A percentile compares a stretch with the other conserved stretches of the same genome.
Conservation (phyloP, 371 early-diverging fungal genomes). For the Mucor circinelloides region DNA sequence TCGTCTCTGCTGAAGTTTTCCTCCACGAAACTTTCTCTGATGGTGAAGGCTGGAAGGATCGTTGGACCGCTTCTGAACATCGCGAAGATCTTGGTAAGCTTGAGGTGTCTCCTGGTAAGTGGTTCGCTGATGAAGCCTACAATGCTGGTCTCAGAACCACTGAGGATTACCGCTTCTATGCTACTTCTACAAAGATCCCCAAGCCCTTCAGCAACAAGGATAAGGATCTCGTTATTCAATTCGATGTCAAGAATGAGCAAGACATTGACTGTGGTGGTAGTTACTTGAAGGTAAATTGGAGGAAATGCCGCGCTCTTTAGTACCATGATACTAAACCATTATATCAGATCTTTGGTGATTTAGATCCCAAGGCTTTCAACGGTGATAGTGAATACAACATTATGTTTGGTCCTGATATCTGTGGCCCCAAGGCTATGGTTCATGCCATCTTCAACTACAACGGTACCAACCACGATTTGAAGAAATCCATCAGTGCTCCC, state of each 20-base stretch:
- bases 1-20: constrained; percentile 77
- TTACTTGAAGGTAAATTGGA: constrained; percentile 81
- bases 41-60: constrained; percentile 63
- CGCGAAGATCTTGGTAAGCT: constrained; percentile 79
- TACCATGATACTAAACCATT: not conserved
- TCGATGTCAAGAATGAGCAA: constrained; percentile 95
- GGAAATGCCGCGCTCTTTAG: not conserved
- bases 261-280: constrained; percentile 96
- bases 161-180: constrained; percentile 88
- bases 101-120: constrained; percentile 75
- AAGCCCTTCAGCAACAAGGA: constrained; percentile 74
- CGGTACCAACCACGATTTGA: constrained; percentile 85
- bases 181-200: constrained; percentile 71
- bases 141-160: constrained; percentile 77
- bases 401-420: constrained; percentile 96
- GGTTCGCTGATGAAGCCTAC: constrained; percentile 74
- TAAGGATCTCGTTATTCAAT: constrained; percentile 89
- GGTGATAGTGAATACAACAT: constrained; percentile 94
- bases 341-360: constrained; percentile 53
- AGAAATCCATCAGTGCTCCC: constrained; percentile 68
- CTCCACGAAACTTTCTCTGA: constrained; percentile 87
- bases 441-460: constrained; percentile 95
- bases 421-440: constrained; percentile 90
- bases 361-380: constrained; percentile 74
- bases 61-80: constrained; percentile 75